Conservation (phyloP, 2,329 filamentous ascomycete genomes). For the Colletotrichum eremochloae region DNA sequence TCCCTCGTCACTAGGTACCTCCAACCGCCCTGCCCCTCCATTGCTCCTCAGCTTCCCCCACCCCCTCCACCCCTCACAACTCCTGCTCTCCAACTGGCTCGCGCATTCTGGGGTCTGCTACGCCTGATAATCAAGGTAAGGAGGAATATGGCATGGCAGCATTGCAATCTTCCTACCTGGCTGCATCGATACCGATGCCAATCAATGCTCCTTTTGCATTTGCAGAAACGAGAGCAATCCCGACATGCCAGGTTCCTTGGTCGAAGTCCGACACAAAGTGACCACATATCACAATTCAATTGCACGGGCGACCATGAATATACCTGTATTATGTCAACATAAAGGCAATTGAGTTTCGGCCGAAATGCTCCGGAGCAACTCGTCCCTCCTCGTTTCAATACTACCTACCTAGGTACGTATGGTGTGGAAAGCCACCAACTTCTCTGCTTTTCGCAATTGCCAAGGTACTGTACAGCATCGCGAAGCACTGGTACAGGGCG, state of each 20-base stretch:
- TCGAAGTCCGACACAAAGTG: not conserved
- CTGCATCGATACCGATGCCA: not conserved
- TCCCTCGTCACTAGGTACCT: slow-evolving; percentile 10
- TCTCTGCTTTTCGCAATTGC: not conserved
- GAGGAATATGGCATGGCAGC: not conserved
- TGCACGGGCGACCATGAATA: slow-evolving; percentile 9
- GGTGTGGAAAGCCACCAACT: not conserved
- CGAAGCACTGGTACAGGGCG: too few relatives aligned
- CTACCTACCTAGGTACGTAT: too few relatives aligned
- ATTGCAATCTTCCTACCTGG: not conserved
- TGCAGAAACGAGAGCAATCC: not conserved
- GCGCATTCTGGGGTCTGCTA: slow-evolving; percentile 22
- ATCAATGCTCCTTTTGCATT: not conserved
- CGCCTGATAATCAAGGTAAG: slow-evolving; percentile 8
- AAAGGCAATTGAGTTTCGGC: slow-evolving; percentile 29
- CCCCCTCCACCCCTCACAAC: slow-evolving; percentile 37
- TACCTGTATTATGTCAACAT: not conserved
- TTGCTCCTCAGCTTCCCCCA: slow-evolving; percentile 21
- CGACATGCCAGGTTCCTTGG: not conserved
- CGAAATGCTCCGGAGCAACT: slow-evolving; percentile 28
- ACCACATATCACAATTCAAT: not conserved
- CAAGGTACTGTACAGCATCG: not conserved
- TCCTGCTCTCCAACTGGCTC: slow-evolving; percentile 21
- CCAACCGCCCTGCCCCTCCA: slow-evolving; percentile 35
- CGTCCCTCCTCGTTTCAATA: not conserved